Evolutionary conservation across 2,329 filamentous ascomycete genomes (phyloP).

Genomic region (Apiospora arundinis): DNA sequence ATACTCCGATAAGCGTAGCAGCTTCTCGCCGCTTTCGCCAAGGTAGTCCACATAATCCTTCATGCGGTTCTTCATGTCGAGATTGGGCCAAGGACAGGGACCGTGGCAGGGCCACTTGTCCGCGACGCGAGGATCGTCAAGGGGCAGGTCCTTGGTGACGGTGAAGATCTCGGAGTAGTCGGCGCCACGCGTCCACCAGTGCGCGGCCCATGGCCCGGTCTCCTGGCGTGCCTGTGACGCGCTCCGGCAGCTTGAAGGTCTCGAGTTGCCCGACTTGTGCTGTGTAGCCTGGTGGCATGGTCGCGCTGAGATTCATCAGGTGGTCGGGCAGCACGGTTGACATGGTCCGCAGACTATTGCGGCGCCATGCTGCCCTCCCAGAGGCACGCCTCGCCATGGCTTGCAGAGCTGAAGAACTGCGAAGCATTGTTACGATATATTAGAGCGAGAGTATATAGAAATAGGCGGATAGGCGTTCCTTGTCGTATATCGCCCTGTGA

Average conservation of each 20-base stretch:
- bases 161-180: no score
- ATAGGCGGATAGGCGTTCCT: no score
- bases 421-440: background rate
- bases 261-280: constrained; percentile 42
- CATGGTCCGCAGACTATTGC: background rate
- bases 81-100: no score
- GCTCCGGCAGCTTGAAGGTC: constrained; percentile 50
- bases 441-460: no score
- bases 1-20: constrained; percentile 53
- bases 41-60: constrained; percentile 53
- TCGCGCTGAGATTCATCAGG: background rate
- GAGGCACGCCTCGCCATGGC: background rate
- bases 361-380: background rate
- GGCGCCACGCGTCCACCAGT: constrained; percentile 50
- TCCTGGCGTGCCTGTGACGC: constrained; percentile 41
- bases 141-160: no score
- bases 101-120: no score
- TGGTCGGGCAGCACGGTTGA: background rate
- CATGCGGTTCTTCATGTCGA: no score
- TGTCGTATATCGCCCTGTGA: no score
- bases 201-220: constrained; percentile 47
- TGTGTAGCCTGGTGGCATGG: constrained; percentile 39
- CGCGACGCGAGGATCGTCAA: no score
- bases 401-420: background rate
- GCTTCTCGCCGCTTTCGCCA: constrained; percentile 48